phyloP scores from a whole-genome alignment of 2,329 filamentous ascomycete genomes.

The Ascochyta lentis region DNA sequence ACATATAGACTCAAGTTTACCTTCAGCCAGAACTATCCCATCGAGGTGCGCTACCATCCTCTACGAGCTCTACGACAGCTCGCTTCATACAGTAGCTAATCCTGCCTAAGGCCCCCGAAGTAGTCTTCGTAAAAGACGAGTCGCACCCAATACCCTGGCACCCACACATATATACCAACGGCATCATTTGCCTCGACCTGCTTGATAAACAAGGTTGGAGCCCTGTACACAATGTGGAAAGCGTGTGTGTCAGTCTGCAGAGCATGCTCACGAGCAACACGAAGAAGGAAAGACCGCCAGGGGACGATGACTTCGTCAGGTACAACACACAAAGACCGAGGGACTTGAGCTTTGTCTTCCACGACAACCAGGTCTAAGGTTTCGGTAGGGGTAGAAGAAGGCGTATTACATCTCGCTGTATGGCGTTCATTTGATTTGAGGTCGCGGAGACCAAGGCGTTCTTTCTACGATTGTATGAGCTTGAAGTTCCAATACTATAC shows the following conservation, averaged over 20 bases:
- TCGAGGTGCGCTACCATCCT: slow-evolving; percentile 58
- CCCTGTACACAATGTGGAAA: slow-evolving; percentile 96
- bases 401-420: slow-evolving; percentile 1
- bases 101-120: slow-evolving; percentile 79
- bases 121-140: slow-evolving; percentile 76
- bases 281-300: slow-evolving; percentile 87
- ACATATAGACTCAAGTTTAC: slow-evolving; percentile 85
- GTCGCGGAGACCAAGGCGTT: slow-evolving; percentile 2
- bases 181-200: slow-evolving; percentile 96
- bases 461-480: neutral
- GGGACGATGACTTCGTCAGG: slow-evolving; percentile 87
- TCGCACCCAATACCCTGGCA: slow-evolving; percentile 81
- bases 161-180: slow-evolving; percentile 97
- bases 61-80: neutral
- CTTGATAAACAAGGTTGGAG: slow-evolving; percentile 90
- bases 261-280: slow-evolving; percentile 97
- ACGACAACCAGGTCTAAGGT: slow-evolving; percentile 72
- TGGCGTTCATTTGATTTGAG: neutral
- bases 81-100: neutral
- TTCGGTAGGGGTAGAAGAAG: neutral
- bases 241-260: slow-evolving; percentile 94
- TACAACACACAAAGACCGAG: slow-evolving; percentile 79
- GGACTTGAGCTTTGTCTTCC: slow-evolving; percentile 93
- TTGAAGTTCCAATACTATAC: slow-evolving; percentile 7
- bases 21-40: slow-evolving; percentile 86